Percentiles rank a stretch among this genome's conserved stretches.
Conservation (phyloP, 805 yeast genomes). For the Ogataea nonfermentans region DNA sequence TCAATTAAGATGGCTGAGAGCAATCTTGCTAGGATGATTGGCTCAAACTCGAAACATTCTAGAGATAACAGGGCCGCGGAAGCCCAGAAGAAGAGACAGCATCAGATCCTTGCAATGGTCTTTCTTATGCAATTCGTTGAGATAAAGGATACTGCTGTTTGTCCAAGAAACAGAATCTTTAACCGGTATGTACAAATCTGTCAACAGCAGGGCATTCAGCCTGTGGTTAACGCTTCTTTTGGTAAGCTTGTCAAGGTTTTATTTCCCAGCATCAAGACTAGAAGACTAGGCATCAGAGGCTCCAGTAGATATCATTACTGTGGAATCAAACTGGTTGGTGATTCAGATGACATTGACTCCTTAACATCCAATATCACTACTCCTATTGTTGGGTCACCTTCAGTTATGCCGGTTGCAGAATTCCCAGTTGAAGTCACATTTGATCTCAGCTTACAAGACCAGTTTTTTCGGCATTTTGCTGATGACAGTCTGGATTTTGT, state of each 20-base stretch:
- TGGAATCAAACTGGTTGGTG: slow-evolving; percentile 54
- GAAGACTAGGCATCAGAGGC: slow-evolving; percentile 80
- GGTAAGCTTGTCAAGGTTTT: slow-evolving; percentile 69
- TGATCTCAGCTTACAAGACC: slow-evolving; percentile 15
- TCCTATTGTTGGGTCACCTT: slow-evolving; percentile 18
- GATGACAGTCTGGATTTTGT: slow-evolving; percentile 14
- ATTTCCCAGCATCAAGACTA: slow-evolving; percentile 66
- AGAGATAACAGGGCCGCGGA: slow-evolving; percentile 24
- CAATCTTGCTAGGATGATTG: slow-evolving; percentile 21
- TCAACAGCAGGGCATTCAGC: slow-evolving; percentile 48
- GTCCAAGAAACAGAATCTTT: slow-evolving; percentile 66
- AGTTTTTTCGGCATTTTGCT: slow-evolving; percentile 11
- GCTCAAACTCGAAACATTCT: slow-evolving; percentile 12
- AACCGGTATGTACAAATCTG: slow-evolving; percentile 63
- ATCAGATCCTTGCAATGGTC: slow-evolving; percentile 78
- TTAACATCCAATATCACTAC: slow-evolving; percentile 15
- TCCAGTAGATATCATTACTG: slow-evolving; percentile 84
- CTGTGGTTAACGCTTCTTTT: slow-evolving; percentile 74
- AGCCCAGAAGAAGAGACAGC: slow-evolving; percentile 48
- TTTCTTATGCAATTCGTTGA: slow-evolving; percentile 72
- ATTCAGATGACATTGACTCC: slow-evolving; percentile 30
- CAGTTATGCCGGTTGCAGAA: slow-evolving; percentile 5
- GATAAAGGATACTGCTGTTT: slow-evolving; percentile 46
- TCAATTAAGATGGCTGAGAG: slow-evolving; percentile 34
- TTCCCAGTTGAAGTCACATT: slow-evolving; percentile 1